Percentiles rank a stretch among this genome's conserved stretches.
phyloP scores from a whole-genome alignment of 768 basidiomycete species.

The Xerocomus spinulosus region DNA sequence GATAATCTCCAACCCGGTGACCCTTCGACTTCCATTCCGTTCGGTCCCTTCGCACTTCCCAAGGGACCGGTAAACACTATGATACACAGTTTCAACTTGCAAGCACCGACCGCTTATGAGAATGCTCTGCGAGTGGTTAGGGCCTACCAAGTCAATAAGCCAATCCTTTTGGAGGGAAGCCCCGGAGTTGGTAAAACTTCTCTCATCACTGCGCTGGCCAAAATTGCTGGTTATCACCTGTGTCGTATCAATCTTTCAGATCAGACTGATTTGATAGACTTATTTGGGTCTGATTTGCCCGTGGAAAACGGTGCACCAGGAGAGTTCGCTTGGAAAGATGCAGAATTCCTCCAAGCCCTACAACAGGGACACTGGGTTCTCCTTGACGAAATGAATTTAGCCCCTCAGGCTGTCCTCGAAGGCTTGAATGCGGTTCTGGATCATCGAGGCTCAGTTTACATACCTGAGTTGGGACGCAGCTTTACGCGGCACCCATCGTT shows the following conservation, averaged over 20 bases:
- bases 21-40: slow-evolving; percentile 38
- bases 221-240: slow-evolving; percentile 68
- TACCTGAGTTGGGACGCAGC: slow-evolving; percentile 89
- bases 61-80: slow-evolving; percentile 45
- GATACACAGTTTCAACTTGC: slow-evolving; percentile 63
- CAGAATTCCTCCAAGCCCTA: slow-evolving; percentile 89
- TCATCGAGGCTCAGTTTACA: slow-evolving; percentile 90
- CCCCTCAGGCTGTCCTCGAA: slow-evolving; percentile 93
- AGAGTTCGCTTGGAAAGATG: slow-evolving; percentile 96
- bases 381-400: slow-evolving; percentile 98
- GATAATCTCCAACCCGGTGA: slow-evolving; percentile 32
- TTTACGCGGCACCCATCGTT: slow-evolving; percentile 91
- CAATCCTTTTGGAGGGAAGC: slow-evolving; percentile 93
- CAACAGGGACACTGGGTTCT: slow-evolving; percentile 98
- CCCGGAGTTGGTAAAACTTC: slow-evolving; percentile 99
- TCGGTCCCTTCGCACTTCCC: slow-evolving; percentile 72
- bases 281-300: slow-evolving; percentile 95
- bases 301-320: slow-evolving; percentile 88
- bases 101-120: slow-evolving; percentile 81
- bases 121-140: slow-evolving; percentile 88
- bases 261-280: slow-evolving; percentile 93
- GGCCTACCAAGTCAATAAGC: slow-evolving; percentile 85
- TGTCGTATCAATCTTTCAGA: slow-evolving; percentile 97
- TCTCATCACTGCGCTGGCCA: slow-evolving; percentile 81
- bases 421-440: slow-evolving; percentile 95